These are phyloP conservation scores for Ophiostoma piceae DNA, from an alignment of 2,329 filamentous ascomycete species.

Conservation along the genomic window DNA sequence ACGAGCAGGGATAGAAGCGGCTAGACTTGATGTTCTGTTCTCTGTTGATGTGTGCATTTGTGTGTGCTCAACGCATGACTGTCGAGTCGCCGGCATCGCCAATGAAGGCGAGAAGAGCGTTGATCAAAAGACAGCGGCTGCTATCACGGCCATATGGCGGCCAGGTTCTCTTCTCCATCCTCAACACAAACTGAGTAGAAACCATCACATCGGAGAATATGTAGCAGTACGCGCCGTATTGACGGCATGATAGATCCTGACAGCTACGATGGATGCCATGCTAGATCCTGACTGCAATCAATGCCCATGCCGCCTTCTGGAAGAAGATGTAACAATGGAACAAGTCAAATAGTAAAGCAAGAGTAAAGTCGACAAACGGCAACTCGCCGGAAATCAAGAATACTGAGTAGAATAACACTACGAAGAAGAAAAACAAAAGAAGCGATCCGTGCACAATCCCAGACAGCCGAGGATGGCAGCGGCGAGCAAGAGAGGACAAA, in stretches of 20 bases:
- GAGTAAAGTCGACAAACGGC: not conserved
- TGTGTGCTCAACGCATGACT: not conserved
- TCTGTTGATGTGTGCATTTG: not conserved
- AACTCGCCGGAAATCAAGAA: not conserved
- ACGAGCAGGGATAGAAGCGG: not conserved
- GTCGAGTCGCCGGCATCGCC: not conserved
- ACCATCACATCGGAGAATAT: not conserved
- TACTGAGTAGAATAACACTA: too few relatives aligned
- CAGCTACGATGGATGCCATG: too few relatives aligned
- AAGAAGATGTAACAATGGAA: not conserved
- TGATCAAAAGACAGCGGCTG: not conserved
- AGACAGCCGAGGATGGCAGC: constrained; percentile 3
- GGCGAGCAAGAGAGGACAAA: not conserved
- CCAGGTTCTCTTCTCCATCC: not conserved
- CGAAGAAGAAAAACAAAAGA: not conserved
- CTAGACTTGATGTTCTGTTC: not conserved
- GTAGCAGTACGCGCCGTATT: constrained; percentile 5
- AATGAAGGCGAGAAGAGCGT: not conserved
- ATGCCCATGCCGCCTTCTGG: not conserved
- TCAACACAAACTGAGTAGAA: not conserved
- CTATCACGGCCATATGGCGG: not conserved
- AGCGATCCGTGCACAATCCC: constrained; percentile 13
- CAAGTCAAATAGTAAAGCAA: not conserved
- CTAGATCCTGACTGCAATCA: too few relatives aligned
- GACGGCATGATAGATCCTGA: not conserved